Base-by-base conservation (phyloP, 23 red algal genomes). In the Gracilaria caudata region DNA sequence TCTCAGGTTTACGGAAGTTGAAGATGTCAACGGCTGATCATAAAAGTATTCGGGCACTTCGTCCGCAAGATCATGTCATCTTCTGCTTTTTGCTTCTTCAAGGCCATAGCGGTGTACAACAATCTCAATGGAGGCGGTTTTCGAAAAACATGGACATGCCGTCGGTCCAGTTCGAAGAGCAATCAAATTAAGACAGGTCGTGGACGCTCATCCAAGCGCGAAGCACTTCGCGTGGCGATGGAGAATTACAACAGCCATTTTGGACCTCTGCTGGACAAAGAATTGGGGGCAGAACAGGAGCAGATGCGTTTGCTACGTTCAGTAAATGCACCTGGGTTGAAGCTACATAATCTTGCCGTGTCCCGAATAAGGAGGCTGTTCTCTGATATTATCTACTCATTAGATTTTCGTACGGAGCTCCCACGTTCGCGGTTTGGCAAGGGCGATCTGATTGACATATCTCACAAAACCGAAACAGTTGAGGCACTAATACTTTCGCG, bases 391-490 rank as follows among this genome's bases (percentile, higher is more conserved):
- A 21, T 53, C 10, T 46, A 47, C n/a, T 51, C 81, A 21, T 24
- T 51, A 29, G 21, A 68, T 57, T 35, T 40, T 12, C 58, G 55
- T 9, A 73, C 53, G 0, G 26, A 7, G 39, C 59, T 59, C 28
- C 33, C 79, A 41, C 56, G 34, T 25, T 60, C 29, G 36, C 53
- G 66, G 14, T 63, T 88, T 45, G 37, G 41, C 23, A 88, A 88
- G 54, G 84, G 84, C 9, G 84, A 88, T 45, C 39, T 88, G 39
- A 44, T 88, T 63, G 66, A 77, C 44, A 40, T 88, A 12, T 36
- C 23, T 43, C 33, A 77, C 84, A 43, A 76, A n/a, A 70, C 57
- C 38, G 64, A 64, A 51, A 32, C 59, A 7, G 47, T 73, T 21
- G 8, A 85, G 26, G 81, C 63, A 16, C 23, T 70, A 37, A 36